Base-by-base conservation (phyloP, 2,329 filamentous ascomycete species). In the Sclerotinia minor region DNA sequence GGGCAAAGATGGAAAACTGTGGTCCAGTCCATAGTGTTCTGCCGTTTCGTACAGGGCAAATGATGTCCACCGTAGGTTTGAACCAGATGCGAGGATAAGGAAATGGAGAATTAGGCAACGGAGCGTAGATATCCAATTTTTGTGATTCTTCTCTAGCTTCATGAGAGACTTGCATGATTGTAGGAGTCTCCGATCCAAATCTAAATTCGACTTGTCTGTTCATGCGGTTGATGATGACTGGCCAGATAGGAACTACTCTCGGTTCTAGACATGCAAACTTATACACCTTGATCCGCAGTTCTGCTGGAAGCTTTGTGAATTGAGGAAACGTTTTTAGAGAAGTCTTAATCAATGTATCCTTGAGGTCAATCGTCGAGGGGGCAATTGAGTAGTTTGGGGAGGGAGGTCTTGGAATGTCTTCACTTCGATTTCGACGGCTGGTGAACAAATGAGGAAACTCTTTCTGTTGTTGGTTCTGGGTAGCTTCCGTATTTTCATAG, bases 241-340 rank as follows among this genome's bases (percentile, higher is more conserved):
- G 58, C 58, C 29, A 61, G 3, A 61, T 61, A 8, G 58, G 29
- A 21, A 61, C 21, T 7, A 49, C 7, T 38, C 58, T 24, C 0
- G 58, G 58, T 38, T 61, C 58, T 13, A 61, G 45, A 50, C 45
- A 61, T 50, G 58, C 21, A 15, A 38, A 50, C 7, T 38, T 49
- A 19, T 61, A 61, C 19, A 50, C 19, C 15, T 26, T 24, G 45
- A 38, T 50, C 24, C 58, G 21, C 1, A 61, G 45, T 38, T 61
- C 45, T 2, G n/a, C 11, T n/a, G 45, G 45, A 50, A 61, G 29
- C 0, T 50, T 15, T 21, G 3, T 17, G 45, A 61, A 61, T 6
- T 21, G 15, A 38, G 15, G 29, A 35, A 61, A 61, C 9, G 29
- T 50, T 7, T 50, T 15, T 35, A 38, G 29, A 7, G 24, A 29